Base-by-base conservation (phyloP, 116 monocot genomes). In the Trichopus zeylanicus region DNA sequence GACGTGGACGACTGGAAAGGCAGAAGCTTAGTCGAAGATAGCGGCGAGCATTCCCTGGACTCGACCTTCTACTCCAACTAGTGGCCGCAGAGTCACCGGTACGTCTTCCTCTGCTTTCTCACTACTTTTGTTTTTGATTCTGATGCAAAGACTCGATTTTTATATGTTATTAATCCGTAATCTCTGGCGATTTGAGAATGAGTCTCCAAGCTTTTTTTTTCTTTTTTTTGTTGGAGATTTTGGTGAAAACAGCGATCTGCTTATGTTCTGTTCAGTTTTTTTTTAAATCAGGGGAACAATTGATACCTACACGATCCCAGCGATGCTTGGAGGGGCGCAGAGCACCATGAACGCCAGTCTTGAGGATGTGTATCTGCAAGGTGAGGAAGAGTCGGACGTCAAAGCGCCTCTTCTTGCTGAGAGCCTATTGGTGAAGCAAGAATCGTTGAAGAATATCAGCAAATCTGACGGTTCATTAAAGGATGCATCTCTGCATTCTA, bases 231-330 rank as follows among this genome's bases (percentile, higher is more conserved):
- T n/a, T n/a, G n/a, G n/a, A n/a, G n/a, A n/a, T n/a, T n/a, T n/a
- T n/a, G n/a, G n/a, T n/a, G n/a, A n/a, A n/a, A n/a, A n/a, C n/a
- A n/a, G n/a, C n/a, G n/a, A n/a, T n/a, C n/a, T n/a, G n/a, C n/a
- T n/a, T n/a, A n/a, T n/a, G n/a, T n/a, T n/a, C n/a, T n/a, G n/a
- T n/a, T n/a, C n/a, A n/a, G n/a, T n/a, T n/a, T n/a, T n/a, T n/a
- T 27, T 33, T n/a, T 32, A 46, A 52, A 65, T 29, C 71, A 90
- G 95, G 68, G 81, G 87, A 69, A 60, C 86, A 30, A 79, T 67
- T 60, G 78, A 95, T 74, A 72, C 95, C 9, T 89, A 76, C 52
- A 74, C 89, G 30, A 86, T 94, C 55, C 52, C 94, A 34, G 83
- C 94, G 61, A 86, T 69, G 26, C 76, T 86, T 56, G 82, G 83